phyloP scores from a whole-genome alignment of 1,284 basidiomycete species.

The Microbotryum scabiosae region DNA sequence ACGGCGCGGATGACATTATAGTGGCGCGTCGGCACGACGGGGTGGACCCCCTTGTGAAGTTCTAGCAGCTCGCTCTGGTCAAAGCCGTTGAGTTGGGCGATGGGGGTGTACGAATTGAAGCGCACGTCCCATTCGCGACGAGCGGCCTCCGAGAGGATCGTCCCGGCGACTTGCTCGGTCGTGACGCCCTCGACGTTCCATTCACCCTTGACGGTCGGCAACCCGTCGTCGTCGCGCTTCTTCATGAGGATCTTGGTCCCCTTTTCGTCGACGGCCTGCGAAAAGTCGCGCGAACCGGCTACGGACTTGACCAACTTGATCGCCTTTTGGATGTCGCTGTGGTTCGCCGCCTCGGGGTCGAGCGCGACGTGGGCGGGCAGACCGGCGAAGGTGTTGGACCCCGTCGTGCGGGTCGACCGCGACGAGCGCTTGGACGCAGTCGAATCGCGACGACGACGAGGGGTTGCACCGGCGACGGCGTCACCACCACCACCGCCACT shows the following conservation, averaged over 20 bases:
- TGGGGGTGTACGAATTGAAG: slow-evolving; percentile 5
- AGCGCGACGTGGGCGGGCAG: slow-evolving; percentile 19
- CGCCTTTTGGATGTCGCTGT: slow-evolving; percentile 17
- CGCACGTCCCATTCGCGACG: slow-evolving; percentile 21
- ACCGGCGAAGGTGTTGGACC: slow-evolving; percentile 4
- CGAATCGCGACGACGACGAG: slow-evolving; percentile 22
- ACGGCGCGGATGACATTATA: slow-evolving; percentile 16
- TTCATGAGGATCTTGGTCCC: slow-evolving; percentile 16
- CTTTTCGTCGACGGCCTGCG: slow-evolving; percentile 8
- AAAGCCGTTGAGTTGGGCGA: slow-evolving; percentile 19
- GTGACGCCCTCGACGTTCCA: slow-evolving; percentile 23
- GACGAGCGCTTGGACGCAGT: slow-evolving; percentile 23
- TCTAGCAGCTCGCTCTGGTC: slow-evolving; percentile 25
- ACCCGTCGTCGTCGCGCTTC: slow-evolving; percentile 6
- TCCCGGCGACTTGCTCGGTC: slow-evolving; percentile 33
- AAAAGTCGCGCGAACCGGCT: slow-evolving; percentile 3
- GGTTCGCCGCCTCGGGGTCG: slow-evolving; percentile 4
- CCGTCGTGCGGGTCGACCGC: slow-evolving; percentile 5
- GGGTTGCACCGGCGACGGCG: background rate
- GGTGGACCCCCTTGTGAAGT: slow-evolving; percentile 27
- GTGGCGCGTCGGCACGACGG: slow-evolving; percentile 14
- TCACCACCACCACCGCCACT: background rate
- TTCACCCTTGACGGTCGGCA: slow-evolving; percentile 29
- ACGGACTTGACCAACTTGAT: slow-evolving; percentile 14
- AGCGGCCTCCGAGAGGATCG: slow-evolving; percentile 26